A percentile compares a stretch with the other conserved stretches of the same genome.
These are phyloP conservation scores for Closterium sp. DNA, from an alignment of 139 green algal genomes.

Conservation along the genomic window DNA sequence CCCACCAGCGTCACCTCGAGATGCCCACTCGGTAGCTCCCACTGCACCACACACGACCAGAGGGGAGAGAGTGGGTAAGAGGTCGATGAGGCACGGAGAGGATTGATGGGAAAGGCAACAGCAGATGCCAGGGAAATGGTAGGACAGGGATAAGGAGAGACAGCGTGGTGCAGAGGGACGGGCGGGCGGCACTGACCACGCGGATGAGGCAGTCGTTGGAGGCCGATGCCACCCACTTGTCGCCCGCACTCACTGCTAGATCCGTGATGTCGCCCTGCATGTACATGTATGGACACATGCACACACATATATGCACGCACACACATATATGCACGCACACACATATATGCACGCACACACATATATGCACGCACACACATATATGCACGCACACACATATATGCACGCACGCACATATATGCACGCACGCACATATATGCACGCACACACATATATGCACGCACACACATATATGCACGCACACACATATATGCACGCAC, in stretches of 20 bases:
- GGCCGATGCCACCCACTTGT: slow-evolving; percentile 37
- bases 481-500: too few species aligned
- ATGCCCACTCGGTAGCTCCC: slow-evolving; percentile 14
- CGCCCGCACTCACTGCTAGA: slow-evolving; percentile 47
- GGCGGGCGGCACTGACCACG: slow-evolving; percentile 28
- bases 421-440: neutral
- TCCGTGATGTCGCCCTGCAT: slow-evolving; percentile 58
- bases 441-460: too few species aligned
- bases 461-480: neutral
- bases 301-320: neutral
- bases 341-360: neutral
- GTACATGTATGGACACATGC: neutral
- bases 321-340: too few species aligned
- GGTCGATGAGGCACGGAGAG: neutral
- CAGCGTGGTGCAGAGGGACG: neutral
- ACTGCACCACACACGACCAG: slow-evolving; percentile 1
- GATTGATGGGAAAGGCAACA: neutral
- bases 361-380: neutral
- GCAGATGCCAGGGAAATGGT: too few species aligned
- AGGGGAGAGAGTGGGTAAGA: neutral
- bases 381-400: neutral
- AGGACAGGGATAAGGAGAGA: neutral
- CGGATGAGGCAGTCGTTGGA: slow-evolving; percentile 55
- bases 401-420: neutral
- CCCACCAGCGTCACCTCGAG: slow-evolving; percentile 14